Evolutionary conservation across 352 stramenopile species (phyloP), one percentile per base, ranked within the genome.

Genomic region (Aphanomyces cochlioides): DNA sequence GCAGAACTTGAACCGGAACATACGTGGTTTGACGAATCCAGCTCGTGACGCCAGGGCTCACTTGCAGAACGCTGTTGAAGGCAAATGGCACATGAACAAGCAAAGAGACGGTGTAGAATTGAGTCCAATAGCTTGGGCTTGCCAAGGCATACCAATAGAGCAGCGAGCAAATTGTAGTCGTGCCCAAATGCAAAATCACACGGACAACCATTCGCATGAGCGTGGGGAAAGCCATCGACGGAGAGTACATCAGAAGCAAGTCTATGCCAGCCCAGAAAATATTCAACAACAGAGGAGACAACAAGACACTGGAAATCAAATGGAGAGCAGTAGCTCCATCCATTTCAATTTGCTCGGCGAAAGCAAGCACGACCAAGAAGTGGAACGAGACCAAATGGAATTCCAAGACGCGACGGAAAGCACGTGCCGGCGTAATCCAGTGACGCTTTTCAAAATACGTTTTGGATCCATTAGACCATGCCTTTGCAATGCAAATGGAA

Each of bases 301-400:
- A 93, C 70, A 98, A 89, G 0, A 93, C 89, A 39, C 92, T 97
- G 47, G 95, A 98, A 7, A 96, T 75, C 37, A 98, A 85, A 67
- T 92, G 82, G 34, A 78, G 70, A 8, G 38, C 50, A 45, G 66
- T 19, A 41, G 21, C 1, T 5, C 21, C 4, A 54, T 87, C 88
- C 81, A 98, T 93, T 36, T 98, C 88, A 59, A 99, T 83, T 61
- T 98, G 90, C 40, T 80, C 79, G 5, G 81, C 83, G 66, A 99
- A 99, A 17, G 95, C 93, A 21, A 98, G 72, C 5, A 95, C 83
- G 7, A 83, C 89, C 21, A 99, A 79, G 13, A 99, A 84, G 72
- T 98, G 97, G 80, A 99, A 99, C 7, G 93, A 92, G 34, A 98
- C 81, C 59, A 99, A 90, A 77, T 99, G 96, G 82, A 98, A 99